Base-by-base conservation (phyloP, 352 stramenopile species). In the Pythium rishiriense region DNA sequence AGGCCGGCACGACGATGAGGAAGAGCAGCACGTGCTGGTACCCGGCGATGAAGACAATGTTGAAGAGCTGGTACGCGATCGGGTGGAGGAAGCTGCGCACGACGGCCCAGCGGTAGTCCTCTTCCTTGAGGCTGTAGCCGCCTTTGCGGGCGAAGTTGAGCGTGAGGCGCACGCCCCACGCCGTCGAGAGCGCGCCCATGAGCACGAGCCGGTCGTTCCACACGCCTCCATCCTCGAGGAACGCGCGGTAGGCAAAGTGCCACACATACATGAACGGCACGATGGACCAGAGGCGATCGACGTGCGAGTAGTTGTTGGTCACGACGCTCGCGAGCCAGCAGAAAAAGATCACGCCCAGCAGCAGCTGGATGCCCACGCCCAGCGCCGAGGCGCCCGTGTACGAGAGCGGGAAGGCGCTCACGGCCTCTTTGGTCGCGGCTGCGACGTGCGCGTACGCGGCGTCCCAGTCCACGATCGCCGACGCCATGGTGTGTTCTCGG, bases 251-350 rank as follows among this genome's bases (percentile, higher is more conserved):
- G 12, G 76, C 76, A 45, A 90, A 88, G 61, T 93, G 81, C 87
- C 88, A 97, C 17, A 84, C 76, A 66, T 97, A 98, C 1, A 96
- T 37, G 49, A 85, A 70, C 14, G 93, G 93, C 53, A 83, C 83
- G 58, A 98, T 88, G 24, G 83, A 96, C 93, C 93, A 98, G 42
- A 98, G 35, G n/a, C 96, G 96, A 56, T 98, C 93, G 0, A 91
- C 90, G 79, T 97, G 90, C 60, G 83, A 96, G 68, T 94, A 92
- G 66, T 98, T 98, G 64, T 72, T 68, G n/a, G 89, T 96, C 49
- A 85, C 31, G 49, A 88, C 73, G 63, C 81, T 90, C 12, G 73
- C 78, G 37, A 88, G 15, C 79, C 79, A 90, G 68, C 74, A 85
- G 58, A 76, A 25, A 22, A 79, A 71, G 51, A 81, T 68, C 21